phyloP scores from a whole-genome alignment of 2,329 filamentous ascomycete genomes.

The Aspergillus melleus region DNA sequence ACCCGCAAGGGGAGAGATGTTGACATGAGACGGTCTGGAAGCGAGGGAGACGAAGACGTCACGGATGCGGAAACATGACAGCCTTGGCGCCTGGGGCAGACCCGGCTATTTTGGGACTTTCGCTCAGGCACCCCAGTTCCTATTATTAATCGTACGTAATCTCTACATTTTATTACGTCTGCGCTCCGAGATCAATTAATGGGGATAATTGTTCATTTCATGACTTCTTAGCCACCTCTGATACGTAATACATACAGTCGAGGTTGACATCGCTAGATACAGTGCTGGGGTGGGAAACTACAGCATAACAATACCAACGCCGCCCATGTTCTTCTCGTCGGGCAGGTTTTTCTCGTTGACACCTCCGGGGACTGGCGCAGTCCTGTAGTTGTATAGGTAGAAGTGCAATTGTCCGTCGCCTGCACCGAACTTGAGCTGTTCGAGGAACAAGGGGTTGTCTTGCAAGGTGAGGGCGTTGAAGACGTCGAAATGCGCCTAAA shows the following conservation, averaged over 20 bases:
- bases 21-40: not conserved
- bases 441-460: slow-evolving; percentile 91
- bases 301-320: slow-evolving; percentile 85
- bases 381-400: slow-evolving; percentile 96
- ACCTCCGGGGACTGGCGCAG: slow-evolving; percentile 79
- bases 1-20: not conserved
- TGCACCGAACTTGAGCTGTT: slow-evolving; percentile 89
- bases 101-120: not conserved
- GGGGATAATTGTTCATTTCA: not conserved
- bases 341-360: slow-evolving; percentile 76
- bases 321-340: slow-evolving; percentile 76
- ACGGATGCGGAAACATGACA: slow-evolving; percentile 10
- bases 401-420: slow-evolving; percentile 95
- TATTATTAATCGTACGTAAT: not conserved
- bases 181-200: not conserved
- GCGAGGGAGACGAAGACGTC: slow-evolving; percentile 14
- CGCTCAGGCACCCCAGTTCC: not conserved
- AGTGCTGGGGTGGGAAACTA: slow-evolving; percentile 38
- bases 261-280: not conserved
- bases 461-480: slow-evolving; percentile 93
- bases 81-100: slow-evolving; percentile 19
- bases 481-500: slow-evolving; percentile 77
- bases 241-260: slow-evolving; percentile 1
- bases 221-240: not conserved
- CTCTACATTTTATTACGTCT: too few species aligned